Percentiles rank a stretch among this genome's conserved stretches.
These are phyloP conservation scores for Trichoderma gracile DNA, from an alignment of 2,329 filamentous ascomycete species.

Conservation along the genomic window DNA sequence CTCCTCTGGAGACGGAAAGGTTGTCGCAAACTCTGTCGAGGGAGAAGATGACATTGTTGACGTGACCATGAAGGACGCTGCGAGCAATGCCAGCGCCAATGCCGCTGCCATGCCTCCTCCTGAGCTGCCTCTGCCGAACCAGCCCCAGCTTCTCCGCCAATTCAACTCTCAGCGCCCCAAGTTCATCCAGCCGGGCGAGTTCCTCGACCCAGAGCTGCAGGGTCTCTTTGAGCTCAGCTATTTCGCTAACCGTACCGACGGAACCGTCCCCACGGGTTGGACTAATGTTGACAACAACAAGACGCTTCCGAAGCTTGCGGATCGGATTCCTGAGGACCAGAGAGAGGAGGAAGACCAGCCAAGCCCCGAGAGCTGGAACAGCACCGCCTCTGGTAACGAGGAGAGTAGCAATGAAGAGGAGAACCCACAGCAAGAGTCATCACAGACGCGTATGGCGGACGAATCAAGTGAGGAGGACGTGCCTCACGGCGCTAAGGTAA, in stretches of 20 bases:
- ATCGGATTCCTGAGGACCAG: conserved; percentile 45
- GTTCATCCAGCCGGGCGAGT: conserved; percentile 55
- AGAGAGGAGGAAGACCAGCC: conserved; percentile 51
- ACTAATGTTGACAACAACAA: conserved; percentile 60
- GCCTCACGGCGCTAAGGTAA: conserved; percentile 33
- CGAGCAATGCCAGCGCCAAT: conserved; percentile 33
- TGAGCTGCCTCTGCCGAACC: conserved; percentile 25
- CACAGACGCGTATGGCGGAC: conserved; percentile 58
- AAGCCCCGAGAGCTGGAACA: conserved; percentile 51
- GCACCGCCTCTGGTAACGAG: conserved; percentile 51
- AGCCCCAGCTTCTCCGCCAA: conserved; percentile 42
- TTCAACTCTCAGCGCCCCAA: conserved; percentile 54
- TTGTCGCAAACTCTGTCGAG: conserved; percentile 77
- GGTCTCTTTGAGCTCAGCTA: conserved; percentile 78
- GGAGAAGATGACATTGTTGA: conserved; percentile 91
- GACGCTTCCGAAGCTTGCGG: conserved; percentile 54
- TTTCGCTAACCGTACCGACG: conserved; percentile 53
- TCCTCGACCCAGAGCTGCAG: conserved; percentile 64
- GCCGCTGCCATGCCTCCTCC: conserved; percentile 27
- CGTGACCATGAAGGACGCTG: conserved; percentile 75
- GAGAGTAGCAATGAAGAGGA: conserved; percentile 57
- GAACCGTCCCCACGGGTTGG: conserved; percentile 70
- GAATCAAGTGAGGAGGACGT: conserved; percentile 57
- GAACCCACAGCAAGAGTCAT: conserved; percentile 34
- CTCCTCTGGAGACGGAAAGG: conserved; percentile 67